phyloP scores from a whole-genome alignment of 1,284 basidiomycete genomes.

The Thelephora terrestris region DNA sequence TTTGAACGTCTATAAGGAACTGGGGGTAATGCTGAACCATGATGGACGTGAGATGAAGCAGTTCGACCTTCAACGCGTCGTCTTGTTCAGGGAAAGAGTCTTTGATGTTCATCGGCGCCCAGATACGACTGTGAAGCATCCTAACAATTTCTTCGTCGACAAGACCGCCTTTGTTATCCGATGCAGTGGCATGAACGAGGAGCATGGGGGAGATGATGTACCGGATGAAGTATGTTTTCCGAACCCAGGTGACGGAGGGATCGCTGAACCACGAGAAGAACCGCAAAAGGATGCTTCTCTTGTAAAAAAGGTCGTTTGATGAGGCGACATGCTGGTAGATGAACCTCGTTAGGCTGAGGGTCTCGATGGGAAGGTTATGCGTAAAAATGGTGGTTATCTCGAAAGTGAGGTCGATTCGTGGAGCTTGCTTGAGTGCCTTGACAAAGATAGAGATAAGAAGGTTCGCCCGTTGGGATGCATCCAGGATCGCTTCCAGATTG shows the following conservation, averaged over 20 bases:
- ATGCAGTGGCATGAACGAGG: constrained; percentile 62
- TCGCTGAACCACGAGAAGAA: constrained; percentile 84
- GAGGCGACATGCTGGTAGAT: constrained; percentile 81
- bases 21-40: constrained; percentile 81
- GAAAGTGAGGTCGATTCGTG: constrained; percentile 82
- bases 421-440: constrained; percentile 53
- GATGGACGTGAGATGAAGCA: constrained; percentile 85
- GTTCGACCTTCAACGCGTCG: constrained; percentile 83
- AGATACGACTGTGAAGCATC: constrained; percentile 66
- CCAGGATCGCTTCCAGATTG: constrained; percentile 35
- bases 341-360: constrained; percentile 78
- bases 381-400: constrained; percentile 82
- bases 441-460: constrained; percentile 73
- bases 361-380: constrained; percentile 75
- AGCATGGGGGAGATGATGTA: constrained; percentile 87
- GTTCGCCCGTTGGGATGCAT: constrained; percentile 53
- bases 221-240: constrained; percentile 84
- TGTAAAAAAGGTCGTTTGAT: constrained; percentile 54
- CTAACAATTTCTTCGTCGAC: constrained; percentile 65
- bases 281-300: constrained; percentile 74
- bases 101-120: constrained; percentile 67
- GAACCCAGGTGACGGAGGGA: constrained; percentile 53
- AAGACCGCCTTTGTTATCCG: constrained; percentile 42
- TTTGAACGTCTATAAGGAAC: constrained; percentile 73
- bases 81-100: constrained; percentile 52